phyloP scores from a whole-genome alignment of 805 yeast genomes.

The Zygosaccharomyces siamensis region DNA sequence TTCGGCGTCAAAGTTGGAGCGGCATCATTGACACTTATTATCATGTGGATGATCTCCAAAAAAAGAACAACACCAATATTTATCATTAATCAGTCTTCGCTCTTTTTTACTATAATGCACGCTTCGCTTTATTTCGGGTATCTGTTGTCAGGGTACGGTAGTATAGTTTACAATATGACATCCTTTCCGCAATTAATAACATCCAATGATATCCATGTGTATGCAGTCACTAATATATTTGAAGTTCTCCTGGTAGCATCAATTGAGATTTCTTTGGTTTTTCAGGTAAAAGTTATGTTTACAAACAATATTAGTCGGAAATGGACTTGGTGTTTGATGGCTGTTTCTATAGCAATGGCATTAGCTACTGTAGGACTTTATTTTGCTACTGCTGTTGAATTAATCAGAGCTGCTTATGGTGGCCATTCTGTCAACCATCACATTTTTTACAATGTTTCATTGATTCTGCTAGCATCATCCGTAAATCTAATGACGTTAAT shows the following conservation, averaged over 20 bases:
- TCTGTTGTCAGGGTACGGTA: constrained; percentile 47
- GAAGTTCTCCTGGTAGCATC: constrained; percentile 55
- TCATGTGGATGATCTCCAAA: constrained; percentile 46
- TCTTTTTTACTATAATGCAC: constrained; percentile 53
- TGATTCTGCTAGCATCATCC: constrained; percentile 64
- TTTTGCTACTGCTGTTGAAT: constrained; percentile 46
- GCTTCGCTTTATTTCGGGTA: constrained; percentile 56
- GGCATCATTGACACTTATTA: constrained; percentile 42
- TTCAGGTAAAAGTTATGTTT: constrained; percentile 71
- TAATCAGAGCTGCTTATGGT: constrained; percentile 37
- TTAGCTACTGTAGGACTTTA: constrained; percentile 55
- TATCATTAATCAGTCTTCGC: constrained; percentile 59
- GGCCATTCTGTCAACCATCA: constrained; percentile 22
- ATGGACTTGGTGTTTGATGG: constrained; percentile 39
- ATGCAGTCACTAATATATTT: constrained; percentile 59
- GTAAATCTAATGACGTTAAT: constrained; percentile 58
- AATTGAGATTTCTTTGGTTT: constrained; percentile 61
- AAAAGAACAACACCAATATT: constrained; percentile 65
- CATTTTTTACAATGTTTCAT: constrained; percentile 49
- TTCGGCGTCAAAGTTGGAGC: constrained; percentile 60
- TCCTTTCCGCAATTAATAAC: constrained; percentile 41
- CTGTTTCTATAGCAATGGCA: constrained; percentile 42
- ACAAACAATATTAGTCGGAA: constrained; percentile 47
- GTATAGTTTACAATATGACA: constrained; percentile 46
- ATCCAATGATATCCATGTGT: constrained; percentile 39